phyloP scores from a whole-genome alignment of 768 basidiomycete genomes.

The Leccinum incarnatum region DNA sequence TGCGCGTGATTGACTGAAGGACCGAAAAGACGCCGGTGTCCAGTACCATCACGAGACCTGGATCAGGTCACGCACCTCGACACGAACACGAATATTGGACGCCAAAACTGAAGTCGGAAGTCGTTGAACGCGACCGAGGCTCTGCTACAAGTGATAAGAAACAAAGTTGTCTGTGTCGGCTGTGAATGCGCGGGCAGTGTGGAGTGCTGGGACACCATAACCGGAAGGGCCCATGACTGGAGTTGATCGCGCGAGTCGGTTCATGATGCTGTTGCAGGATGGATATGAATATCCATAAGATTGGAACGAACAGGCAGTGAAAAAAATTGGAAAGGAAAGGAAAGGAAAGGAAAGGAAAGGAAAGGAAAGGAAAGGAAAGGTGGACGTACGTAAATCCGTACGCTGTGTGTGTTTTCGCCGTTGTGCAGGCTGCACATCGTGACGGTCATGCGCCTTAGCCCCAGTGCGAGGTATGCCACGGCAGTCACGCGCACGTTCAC shows the following conservation, averaged over 20 bases:
- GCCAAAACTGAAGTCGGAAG: constrained; percentile 17
- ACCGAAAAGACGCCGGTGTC: too few species aligned
- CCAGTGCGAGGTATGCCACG: too few species aligned
- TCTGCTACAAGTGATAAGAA: constrained; percentile 23
- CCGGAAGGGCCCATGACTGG: constrained; percentile 31
- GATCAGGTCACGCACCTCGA: too few species aligned
- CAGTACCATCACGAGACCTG: too few species aligned
- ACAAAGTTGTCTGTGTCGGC: constrained; percentile 29
- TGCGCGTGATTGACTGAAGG: too few species aligned
- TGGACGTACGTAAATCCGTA: constrained; percentile 37
- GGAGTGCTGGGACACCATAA: background rate
- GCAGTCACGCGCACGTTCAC: too few species aligned
- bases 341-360: too few species aligned
- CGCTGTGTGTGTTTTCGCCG: constrained; percentile 27
- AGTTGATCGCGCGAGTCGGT: constrained; percentile 10
- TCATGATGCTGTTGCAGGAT: constrained; percentile 1
- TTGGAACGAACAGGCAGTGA: too few species aligned
- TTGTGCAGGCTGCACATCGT: constrained; percentile 17
- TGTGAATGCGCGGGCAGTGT: constrained; percentile 30
- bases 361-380: too few species aligned
- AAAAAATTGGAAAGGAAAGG: too few species aligned
- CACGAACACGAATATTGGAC: constrained; percentile 25
- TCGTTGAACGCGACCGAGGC: constrained; percentile 25
- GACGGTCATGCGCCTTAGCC: too few species aligned
- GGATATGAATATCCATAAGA: constrained; percentile 10